A percentile compares a stretch with the other conserved stretches of the same genome.
Evolutionary conservation across 306 rosid genomes (phyloP).

Genomic region (Neltuma alba): DNA sequence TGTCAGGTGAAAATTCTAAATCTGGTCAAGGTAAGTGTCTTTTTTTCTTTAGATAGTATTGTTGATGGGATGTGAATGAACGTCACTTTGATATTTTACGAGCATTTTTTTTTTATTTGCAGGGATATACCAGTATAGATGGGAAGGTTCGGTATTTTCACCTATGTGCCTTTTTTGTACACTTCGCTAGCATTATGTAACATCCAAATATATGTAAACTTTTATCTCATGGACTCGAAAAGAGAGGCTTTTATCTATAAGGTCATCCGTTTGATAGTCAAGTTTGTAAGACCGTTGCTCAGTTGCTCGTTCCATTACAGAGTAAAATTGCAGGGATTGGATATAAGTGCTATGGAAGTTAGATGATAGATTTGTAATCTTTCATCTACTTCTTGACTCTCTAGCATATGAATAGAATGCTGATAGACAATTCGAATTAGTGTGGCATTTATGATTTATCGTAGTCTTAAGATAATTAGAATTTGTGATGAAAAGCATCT

Average conservation of each 20-base stretch:
- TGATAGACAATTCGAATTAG: neutral
- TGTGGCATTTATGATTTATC: neutral
- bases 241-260: neutral
- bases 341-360: neutral
- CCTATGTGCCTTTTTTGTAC: conserved; percentile 34
- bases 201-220: conserved; percentile 27
- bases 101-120: conserved; percentile 41
- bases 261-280: conserved; percentile 3
- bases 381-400: neutral
- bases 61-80: conserved; percentile 10
- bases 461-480: neutral
- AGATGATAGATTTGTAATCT: neutral
- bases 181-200: conserved; percentile 26
- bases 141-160: conserved; percentile 52
- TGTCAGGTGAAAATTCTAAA: conserved; percentile 52
- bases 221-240: conserved; percentile 4
- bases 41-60: conserved; percentile 22
- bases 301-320: neutral
- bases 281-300: neutral
- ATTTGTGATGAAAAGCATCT: neutral
- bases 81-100: conserved; percentile 26
- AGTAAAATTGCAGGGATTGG: neutral
- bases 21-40: conserved; percentile 60
- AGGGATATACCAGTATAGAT: conserved; percentile 66
- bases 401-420: neutral